phyloP scores from a whole-genome alignment of 805 yeast genomes.

The Hanseniaspora thailandica region DNA sequence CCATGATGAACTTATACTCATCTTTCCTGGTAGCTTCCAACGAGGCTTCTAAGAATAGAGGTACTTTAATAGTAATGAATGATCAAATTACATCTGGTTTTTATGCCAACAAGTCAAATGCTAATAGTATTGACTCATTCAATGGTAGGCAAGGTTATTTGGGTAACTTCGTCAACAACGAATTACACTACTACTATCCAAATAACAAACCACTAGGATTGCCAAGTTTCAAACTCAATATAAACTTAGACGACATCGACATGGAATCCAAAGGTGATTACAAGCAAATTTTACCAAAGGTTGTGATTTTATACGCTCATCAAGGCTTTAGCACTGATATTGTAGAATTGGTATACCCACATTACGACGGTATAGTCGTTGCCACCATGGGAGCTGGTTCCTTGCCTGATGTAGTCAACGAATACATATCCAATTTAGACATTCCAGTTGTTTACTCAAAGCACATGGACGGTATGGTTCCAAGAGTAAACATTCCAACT shows the following conservation, averaged over 20 bases:
- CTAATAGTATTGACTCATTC: slow-evolving; percentile 59
- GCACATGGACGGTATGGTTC: slow-evolving; percentile 62
- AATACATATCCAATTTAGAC: slow-evolving; percentile 24
- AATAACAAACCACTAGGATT: slow-evolving; percentile 47
- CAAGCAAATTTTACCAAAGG: slow-evolving; percentile 26
- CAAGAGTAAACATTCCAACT: slow-evolving; percentile 35
- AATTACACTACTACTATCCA: slow-evolving; percentile 53
- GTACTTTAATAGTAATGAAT: slow-evolving; percentile 52
- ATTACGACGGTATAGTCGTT: slow-evolving; percentile 45
- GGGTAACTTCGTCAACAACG: slow-evolving; percentile 58
- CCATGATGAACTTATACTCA: slow-evolving; percentile 61
- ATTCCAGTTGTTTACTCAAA: slow-evolving; percentile 54
- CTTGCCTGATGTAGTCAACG: slow-evolving; percentile 40
- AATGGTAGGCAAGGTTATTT: slow-evolving; percentile 60
- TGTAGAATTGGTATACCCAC: slow-evolving; percentile 37
- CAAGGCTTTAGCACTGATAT: slow-evolving; percentile 46
- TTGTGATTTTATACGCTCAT: slow-evolving; percentile 48
- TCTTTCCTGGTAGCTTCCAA: slow-evolving; percentile 54
- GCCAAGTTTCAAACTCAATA: slow-evolving; percentile 32
- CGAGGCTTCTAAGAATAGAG: slow-evolving; percentile 41
- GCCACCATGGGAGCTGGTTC: slow-evolving; percentile 70
- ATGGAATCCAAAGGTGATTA: slow-evolving; percentile 11
- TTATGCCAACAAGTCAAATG: slow-evolving; percentile 58
- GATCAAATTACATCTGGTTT: slow-evolving; percentile 61
- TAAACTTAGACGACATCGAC: slow-evolving; percentile 17